Evolutionary conservation across 106 monocot species (phyloP), one percentile per base, ranked within the genome.

Genomic region (Hemerocallis citrina): DNA sequence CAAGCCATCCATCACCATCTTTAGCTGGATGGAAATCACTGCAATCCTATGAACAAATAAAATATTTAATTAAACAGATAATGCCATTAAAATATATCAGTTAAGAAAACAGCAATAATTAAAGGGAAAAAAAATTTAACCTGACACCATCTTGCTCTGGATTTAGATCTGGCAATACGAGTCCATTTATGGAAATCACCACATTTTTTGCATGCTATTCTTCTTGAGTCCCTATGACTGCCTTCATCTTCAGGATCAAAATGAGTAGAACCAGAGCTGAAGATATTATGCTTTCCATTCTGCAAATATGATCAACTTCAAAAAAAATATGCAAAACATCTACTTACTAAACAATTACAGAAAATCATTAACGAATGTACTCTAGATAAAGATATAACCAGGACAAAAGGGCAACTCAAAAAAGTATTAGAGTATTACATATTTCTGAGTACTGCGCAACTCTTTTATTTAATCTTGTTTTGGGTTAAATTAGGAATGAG

Each of bases 1-100:
- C 98, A 36, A 98, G 79, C 98, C 98, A 98, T 72, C 98, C 98
- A 82, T 98, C 98, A 55, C 98, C 92, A 74, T 98, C 98, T 78
- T 88, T 92, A 45, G 88, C 84, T 69, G 71, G 88, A 77, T 92
- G 98, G 20, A 88, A 88, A 34, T 88, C 98, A 41, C 88, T 82
- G 72, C 98, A 99, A 46, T 99, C 98, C 98, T 98, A 49, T 40
- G 57, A 19, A 47, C 35, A 30, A 5, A 76, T 5, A 56, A 46
- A 63, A 24, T n/a, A 5, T 11, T 59, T 4, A 38, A 12, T 59
- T 7, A 56, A 31, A 46, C 33, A 32, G 7, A 36, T 28, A 17
- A 69, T 42, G 39, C 25, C 24, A 52, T 61, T 39, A 9, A 55
- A 57, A 7, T 34, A 58, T 16, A 46, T 30, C 34, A 4, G 12